These are phyloP conservation scores for Amanita subjunquillea DNA, from an alignment of 768 basidiomycete species.

Conservation along the genomic window DNA sequence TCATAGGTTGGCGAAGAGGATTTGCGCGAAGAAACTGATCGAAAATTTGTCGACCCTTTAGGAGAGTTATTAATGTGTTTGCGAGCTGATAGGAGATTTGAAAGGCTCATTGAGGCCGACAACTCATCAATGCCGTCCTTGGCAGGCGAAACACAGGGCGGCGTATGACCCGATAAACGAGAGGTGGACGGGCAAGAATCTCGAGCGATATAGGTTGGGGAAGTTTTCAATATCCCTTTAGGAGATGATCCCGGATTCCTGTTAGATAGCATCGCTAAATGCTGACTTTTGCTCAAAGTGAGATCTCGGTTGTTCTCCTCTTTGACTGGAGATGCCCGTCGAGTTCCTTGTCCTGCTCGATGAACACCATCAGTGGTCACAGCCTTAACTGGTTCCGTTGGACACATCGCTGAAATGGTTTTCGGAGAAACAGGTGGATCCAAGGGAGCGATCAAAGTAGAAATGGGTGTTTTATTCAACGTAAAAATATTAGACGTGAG, in stretches of 20 bases:
- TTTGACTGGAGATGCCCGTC: not conserved
- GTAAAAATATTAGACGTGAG: not conserved
- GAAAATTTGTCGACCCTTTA: not conserved
- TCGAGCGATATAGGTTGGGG: slow-evolving; percentile 3
- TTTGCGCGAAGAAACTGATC: not conserved
- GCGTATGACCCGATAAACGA: not conserved
- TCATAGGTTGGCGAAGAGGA: not conserved
- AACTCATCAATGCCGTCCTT: not conserved
- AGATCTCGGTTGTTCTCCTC: not conserved
- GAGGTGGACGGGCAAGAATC: not conserved
- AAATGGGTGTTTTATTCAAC: not conserved
- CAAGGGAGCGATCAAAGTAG: not conserved
- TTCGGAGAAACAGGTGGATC: slow-evolving; percentile 2
- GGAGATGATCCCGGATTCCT: not conserved
- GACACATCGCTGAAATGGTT: not conserved
- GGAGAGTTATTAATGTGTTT: too few species aligned
- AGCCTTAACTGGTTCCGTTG: not conserved
- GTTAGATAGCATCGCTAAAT: not conserved
- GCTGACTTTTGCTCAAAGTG: not conserved
- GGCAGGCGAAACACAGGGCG: not conserved
- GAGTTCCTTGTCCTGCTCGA: not conserved
- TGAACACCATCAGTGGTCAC: not conserved
- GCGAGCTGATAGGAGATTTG: not conserved
- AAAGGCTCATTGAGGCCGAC: not conserved
- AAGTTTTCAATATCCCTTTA: slow-evolving; percentile 5